These are phyloP conservation scores for Aeminium ludgeri DNA, from an alignment of 495 filamentous ascomycete species.

Conservation along the genomic window DNA sequence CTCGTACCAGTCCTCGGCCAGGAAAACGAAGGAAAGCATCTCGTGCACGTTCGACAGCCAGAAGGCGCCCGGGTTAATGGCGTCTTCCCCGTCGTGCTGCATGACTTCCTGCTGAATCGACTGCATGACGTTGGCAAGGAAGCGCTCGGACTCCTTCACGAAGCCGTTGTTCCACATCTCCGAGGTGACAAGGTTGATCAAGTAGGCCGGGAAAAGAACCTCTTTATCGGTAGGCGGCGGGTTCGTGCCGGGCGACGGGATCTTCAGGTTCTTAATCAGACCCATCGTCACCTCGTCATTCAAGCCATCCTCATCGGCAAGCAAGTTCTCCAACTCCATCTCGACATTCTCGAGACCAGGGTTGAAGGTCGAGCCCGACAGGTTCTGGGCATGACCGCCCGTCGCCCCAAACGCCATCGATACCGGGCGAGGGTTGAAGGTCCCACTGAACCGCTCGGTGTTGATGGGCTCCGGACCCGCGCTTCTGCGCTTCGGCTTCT, in stretches of 20 bases:
- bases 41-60: conserved; percentile 99
- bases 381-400: conserved; percentile 38
- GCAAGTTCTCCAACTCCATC: conserved; percentile 76
- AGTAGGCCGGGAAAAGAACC: conserved; percentile 91
- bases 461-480: conserved; percentile 76
- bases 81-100: conserved; percentile 94
- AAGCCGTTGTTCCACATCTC: conserved; percentile 99
- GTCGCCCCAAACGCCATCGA: conserved; percentile 70
- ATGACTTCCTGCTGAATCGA: conserved; percentile 98
- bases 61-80: conserved; percentile 93
- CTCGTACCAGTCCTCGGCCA: conserved; percentile 99
- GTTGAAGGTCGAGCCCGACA: conserved; percentile 52
- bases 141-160: conserved; percentile 97
- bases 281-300: conserved; percentile 95
- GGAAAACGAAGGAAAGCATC: conserved; percentile 98
- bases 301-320: conserved; percentile 85
- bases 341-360: conserved; percentile 78
- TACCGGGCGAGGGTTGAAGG: conserved; percentile 85
- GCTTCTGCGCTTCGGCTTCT: conserved; percentile 92
- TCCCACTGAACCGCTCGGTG: conserved; percentile 68
- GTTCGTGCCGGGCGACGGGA: conserved; percentile 64
- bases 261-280: conserved; percentile 89
- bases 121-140: conserved; percentile 98
- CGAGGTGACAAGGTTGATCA: conserved; percentile 97
- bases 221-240: conserved; percentile 94